Base-by-base conservation (phyloP, 2,329 filamentous ascomycete genomes). In the Elsinoe batatas region DNA sequence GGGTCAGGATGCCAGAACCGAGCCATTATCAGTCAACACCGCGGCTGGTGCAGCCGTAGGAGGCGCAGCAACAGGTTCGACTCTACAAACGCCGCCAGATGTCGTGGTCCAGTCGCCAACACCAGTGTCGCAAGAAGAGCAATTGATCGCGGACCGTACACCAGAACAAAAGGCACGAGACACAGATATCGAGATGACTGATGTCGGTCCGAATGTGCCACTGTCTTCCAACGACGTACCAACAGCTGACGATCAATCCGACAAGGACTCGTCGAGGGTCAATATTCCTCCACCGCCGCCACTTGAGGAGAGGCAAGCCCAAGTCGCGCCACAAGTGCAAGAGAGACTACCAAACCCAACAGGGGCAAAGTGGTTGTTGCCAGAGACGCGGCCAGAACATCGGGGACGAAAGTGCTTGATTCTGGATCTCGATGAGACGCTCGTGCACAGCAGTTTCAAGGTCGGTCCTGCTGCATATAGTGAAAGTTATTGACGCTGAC, bases 371-470 rank as follows among this genome's bases (percentile, higher is more conserved):
- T 88, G 80, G 72, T 76, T 98, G 35, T 74, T 98, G 55, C 90
- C 90, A n/a, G 84, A 91, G 0, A 80, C 91, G 61, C 78, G 83
- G 38, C 84, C 88, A 22, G 84, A 88, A 63, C 82, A 93, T 64
- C 83, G 86, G 70, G 89, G 90, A 26, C 85, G 88, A 67, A 98
- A 98, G 71, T 98, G 93, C 65, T 75, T 98, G 38, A 91, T 98
- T 15, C 79, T 98, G 44, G 93, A 98, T 74, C 76, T 98, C 59
- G 93, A 98, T 63, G 93, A 98, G 71, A 98, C 93, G 1, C 74
- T 98, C 53, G 93, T 98, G 20, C 93, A 98, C 74, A 97, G 93
- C 71, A 97, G 93, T 63, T 98, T 98, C 74, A 98, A 98, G 81
- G 91, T 94, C 72, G 63, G 75, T 55, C 17, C 22, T 32, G 22